A percentile compares a stretch with the other conserved stretches of the same genome.
Evolutionary conservation across 2,329 filamentous ascomycete species (phyloP).

Genomic region (Colletotrichum shisoi): DNA sequence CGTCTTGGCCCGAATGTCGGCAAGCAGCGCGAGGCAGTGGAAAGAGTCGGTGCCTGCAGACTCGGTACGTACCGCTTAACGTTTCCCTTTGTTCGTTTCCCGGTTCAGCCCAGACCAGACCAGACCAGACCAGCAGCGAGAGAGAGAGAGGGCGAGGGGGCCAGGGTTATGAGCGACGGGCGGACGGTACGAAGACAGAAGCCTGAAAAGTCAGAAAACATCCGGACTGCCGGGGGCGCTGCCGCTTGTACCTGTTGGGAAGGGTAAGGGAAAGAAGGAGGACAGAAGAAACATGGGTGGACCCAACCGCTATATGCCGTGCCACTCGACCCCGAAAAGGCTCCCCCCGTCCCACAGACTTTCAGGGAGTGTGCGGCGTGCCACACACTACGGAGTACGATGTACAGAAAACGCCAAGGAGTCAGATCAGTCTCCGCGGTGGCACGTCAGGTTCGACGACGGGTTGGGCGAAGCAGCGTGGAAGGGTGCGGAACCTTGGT

Average conservation of each 20-base stretch:
- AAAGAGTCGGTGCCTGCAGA: neutral
- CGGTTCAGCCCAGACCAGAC: slow-evolving; percentile 3
- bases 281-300: slow-evolving; percentile 28
- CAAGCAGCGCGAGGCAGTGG: neutral
- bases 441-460: slow-evolving; percentile 31
- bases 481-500: neutral
- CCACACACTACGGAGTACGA: slow-evolving; percentile 32
- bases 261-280: slow-evolving; percentile 31
- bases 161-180: slow-evolving; percentile 18
- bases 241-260: slow-evolving; percentile 33
- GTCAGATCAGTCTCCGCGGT: slow-evolving; percentile 35
- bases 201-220: slow-evolving; percentile 28
- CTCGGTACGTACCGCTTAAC: slow-evolving; percentile 13
- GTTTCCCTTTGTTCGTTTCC: slow-evolving; percentile 34
- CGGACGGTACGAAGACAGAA: slow-evolving; percentile 25
- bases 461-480: slow-evolving; percentile 8
- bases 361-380: neutral
- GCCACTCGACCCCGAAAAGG: slow-evolving; percentile 37
- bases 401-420: slow-evolving; percentile 36
- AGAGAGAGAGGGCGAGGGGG: neutral
- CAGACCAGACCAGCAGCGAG: neutral
- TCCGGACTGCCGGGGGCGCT: slow-evolving; percentile 32
- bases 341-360: slow-evolving; percentile 35
- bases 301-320: slow-evolving; percentile 34
- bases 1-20: neutral